These are phyloP conservation scores for Hamamelis virginiana DNA, from an alignment of 164 flowering plant genomes.

Conservation along the genomic window DNA sequence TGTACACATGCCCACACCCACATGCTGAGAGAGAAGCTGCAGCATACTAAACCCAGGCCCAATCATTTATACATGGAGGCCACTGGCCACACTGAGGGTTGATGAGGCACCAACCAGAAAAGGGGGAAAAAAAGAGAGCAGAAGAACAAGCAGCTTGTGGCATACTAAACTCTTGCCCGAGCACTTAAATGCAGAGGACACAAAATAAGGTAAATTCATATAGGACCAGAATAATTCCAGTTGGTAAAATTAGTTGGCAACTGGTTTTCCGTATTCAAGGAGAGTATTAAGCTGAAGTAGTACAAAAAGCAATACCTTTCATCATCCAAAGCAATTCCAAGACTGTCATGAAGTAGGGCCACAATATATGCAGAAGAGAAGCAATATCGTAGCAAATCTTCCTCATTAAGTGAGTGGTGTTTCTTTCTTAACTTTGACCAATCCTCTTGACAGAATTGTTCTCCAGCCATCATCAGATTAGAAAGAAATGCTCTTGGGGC, in stretches of 20 bases:
- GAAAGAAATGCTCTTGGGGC: conserved; percentile 55
- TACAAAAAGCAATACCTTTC: conserved; percentile 50
- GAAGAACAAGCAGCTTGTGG: neutral
- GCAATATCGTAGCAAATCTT: conserved; percentile 73
- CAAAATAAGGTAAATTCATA: neutral
- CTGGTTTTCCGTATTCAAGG: neutral
- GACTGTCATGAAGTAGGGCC: conserved; percentile 86
- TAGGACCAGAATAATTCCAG: neutral
- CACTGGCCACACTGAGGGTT: too few species aligned
- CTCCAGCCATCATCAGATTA: conserved; percentile 65
- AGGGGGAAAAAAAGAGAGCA: neutral
- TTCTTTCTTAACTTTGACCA: conserved; percentile 61
- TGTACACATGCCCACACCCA: neutral
- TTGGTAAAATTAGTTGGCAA: neutral
- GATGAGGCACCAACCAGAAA: neutral
- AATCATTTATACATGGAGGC: too few species aligned
- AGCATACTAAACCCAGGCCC: neutral
- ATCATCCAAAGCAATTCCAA: conserved; percentile 78
- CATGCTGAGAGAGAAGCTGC: neutral
- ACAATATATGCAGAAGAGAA: conserved; percentile 97
- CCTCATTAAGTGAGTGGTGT: conserved; percentile 47
- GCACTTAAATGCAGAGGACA: neutral
- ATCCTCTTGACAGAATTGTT: conserved; percentile 77
- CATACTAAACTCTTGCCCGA: neutral
- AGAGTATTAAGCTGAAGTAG: too few species aligned